phyloP scores from a whole-genome alignment of 306 rosid species.

The Trifolium repens region DNA sequence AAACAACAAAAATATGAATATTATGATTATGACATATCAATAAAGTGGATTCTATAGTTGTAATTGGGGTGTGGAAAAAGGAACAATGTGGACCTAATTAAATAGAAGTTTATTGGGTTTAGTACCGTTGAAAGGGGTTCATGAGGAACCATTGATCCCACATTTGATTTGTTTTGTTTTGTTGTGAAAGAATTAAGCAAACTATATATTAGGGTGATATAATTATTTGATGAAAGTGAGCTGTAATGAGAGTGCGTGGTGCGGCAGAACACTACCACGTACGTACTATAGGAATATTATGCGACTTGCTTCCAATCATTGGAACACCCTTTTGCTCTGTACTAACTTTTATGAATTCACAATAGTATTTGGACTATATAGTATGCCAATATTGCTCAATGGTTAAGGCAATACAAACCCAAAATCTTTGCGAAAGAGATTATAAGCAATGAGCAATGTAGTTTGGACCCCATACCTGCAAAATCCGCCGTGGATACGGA shows the following conservation, averaged over 20 bases:
- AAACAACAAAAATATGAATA: not conserved
- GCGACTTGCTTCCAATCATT: slow-evolving; percentile 36
- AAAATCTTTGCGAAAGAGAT: too few species aligned
- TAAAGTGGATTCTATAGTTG: slow-evolving; percentile 36
- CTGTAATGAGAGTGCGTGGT: slow-evolving; percentile 44
- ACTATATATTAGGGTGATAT: slow-evolving; percentile 31
- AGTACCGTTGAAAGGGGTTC: slow-evolving; percentile 23
- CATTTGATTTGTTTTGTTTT: slow-evolving; percentile 4
- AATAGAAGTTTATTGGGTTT: slow-evolving; percentile 19
- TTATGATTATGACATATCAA: not conserved
- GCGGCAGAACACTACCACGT: slow-evolving; percentile 34
- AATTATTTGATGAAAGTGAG: slow-evolving; percentile 34
- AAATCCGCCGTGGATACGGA: too few species aligned
- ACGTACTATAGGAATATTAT: not conserved
- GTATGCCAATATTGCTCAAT: too few species aligned
- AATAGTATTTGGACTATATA: too few species aligned
- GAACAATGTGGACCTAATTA: slow-evolving; percentile 9
- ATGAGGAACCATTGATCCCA: not conserved
- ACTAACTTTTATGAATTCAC: too few species aligned
- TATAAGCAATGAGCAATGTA: too few species aligned
- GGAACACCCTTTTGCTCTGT: slow-evolving; percentile 2
- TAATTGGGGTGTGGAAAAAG: slow-evolving; percentile 29
- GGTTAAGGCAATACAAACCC: too few species aligned
- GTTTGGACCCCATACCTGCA: too few species aligned
- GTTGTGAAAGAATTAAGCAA: slow-evolving; percentile 37